These are phyloP conservation scores for Cinchona pubescens DNA, from an alignment of 257 asterid genomes.

Conservation along the genomic window DNA sequence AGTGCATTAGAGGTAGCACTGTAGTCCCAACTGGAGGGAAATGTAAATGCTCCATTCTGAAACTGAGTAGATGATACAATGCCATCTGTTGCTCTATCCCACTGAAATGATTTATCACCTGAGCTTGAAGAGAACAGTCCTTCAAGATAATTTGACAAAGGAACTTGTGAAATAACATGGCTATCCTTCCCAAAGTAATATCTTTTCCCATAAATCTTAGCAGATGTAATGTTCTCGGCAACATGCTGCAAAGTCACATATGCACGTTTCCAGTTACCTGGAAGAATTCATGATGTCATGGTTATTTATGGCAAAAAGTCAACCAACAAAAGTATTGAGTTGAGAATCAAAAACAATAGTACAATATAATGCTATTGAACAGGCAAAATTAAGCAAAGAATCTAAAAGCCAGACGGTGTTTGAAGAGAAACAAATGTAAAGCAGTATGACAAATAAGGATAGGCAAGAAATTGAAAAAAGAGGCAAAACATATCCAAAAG, in stretches of 20 bases:
- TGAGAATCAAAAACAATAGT: not conserved
- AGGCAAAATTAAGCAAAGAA: not conserved
- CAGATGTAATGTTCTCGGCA: slow-evolving; percentile 45
- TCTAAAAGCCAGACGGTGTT: not conserved
- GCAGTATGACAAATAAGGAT: not conserved
- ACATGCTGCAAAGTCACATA: slow-evolving; percentile 75
- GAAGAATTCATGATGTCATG: slow-evolving; percentile 21
- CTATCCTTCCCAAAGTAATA: slow-evolving; percentile 31
- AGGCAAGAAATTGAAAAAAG: not conserved
- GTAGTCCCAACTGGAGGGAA: slow-evolving; percentile 37
- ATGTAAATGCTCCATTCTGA: slow-evolving; percentile 41
- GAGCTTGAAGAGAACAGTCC: slow-evolving; percentile 52
- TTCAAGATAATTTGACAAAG: slow-evolving; percentile 74
- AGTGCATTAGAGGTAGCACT: slow-evolving; percentile 36
- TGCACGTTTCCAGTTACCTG: slow-evolving; percentile 92
- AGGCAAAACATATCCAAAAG: not conserved
- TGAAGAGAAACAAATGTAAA: not conserved
- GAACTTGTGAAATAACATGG: slow-evolving; percentile 49
- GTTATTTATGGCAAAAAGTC: slow-evolving; percentile 3
- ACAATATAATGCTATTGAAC: not conserved
- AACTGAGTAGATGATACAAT: slow-evolving; percentile 37
- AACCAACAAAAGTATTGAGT: not conserved
- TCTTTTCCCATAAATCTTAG: slow-evolving; percentile 30
- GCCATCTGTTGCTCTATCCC: slow-evolving; percentile 40
- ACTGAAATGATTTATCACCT: slow-evolving; percentile 52